Base-by-base conservation (phyloP, 306 rosid species). In the Benincasa hispida region DNA sequence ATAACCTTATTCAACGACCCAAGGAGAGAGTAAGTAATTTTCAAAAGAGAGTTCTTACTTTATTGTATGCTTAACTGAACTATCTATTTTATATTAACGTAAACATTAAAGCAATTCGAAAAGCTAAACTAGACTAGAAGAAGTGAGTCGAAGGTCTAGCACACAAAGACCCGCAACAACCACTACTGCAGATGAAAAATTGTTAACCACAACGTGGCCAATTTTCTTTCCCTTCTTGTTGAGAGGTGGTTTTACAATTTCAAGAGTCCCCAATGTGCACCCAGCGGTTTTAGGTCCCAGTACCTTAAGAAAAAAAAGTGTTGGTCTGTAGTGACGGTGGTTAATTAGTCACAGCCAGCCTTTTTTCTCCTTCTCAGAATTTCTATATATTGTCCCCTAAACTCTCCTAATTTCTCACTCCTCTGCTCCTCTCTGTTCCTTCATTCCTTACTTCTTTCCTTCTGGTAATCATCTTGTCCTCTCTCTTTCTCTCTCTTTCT, bases 341-440 rank as follows among this genome's bases (percentile, higher is more conserved):
- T 2, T 79, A 66, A 80, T 54, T n/a, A 77, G 72, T 77, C 78
- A 57, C 25, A 61, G 35, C 73, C 78, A 72, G 28, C 32, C 58
- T n/a, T 54, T 25, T 47, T 30, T 48, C 47, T n/a, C 7, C 41
- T 6, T n/a, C 22, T 78, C 56, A 39, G 32, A 78, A 79, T 58
- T 18, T 81, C 91, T 89, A 87, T 87, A 87, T 86, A 89, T 87
- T 76, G 75, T 25, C 80, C 76, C 45, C 39, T 77, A 1, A n/a
- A 37, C 13, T 50, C 76, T 53, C 41, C 60, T 54, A 39, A 51
- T 13, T 79, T 42, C 82, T 78, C 94, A 90, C 89, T 76, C 84
- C 66, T n/a, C 88, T 82, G 47, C 84, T 75, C 75, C 79, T 74
- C 21, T 19, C 74, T 27, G 30, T 69, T 39, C 21, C 19, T 42